A percentile compares a stretch with the other conserved stretches of the same genome.
Conservation (phyloP, 768 basidiomycete species). For the Saitozyma sp. region DNA sequence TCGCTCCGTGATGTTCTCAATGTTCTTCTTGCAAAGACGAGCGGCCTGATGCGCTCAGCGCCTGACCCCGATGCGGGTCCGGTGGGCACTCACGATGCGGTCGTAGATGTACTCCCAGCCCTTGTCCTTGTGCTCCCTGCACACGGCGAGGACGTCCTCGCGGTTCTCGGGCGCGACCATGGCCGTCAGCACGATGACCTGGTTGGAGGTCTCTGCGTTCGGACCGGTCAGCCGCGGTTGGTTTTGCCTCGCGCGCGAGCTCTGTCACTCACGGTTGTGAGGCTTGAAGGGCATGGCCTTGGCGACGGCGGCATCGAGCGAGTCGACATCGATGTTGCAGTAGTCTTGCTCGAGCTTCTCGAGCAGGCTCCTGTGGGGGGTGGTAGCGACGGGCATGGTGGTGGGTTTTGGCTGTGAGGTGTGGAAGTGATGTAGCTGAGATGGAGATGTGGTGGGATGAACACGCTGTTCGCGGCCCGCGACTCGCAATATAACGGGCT, state of each 20-base stretch:
- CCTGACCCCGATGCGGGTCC: neutral
- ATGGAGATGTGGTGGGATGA: too few relatives aligned
- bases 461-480: too few relatives aligned
- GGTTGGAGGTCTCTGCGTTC: constrained; percentile 4
- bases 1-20: constrained; percentile 6
- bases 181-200: neutral
- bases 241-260: neutral
- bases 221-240: too few relatives aligned
- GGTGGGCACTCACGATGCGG: constrained; percentile 1
- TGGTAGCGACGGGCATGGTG: constrained; percentile 1
- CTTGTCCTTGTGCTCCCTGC: constrained; percentile 3
- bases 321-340: constrained; percentile 5
- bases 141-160: neutral
- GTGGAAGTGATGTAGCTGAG: neutral
- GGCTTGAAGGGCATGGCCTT: constrained; percentile 8
- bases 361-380: neutral
- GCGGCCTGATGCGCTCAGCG: neutral
- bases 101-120: neutral
- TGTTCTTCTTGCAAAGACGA: constrained; percentile 6
- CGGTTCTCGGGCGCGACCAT: constrained; percentile 1
- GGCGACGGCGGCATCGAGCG: constrained; percentile 1
- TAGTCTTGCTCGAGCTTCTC: constrained; percentile 4
- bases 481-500: too few relatives aligned
- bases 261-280: constrained; percentile 6
- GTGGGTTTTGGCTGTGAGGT: neutral